Conservation (phyloP, 176 grass and related monocot genomes). For the Oryza meyeriana region DNA sequence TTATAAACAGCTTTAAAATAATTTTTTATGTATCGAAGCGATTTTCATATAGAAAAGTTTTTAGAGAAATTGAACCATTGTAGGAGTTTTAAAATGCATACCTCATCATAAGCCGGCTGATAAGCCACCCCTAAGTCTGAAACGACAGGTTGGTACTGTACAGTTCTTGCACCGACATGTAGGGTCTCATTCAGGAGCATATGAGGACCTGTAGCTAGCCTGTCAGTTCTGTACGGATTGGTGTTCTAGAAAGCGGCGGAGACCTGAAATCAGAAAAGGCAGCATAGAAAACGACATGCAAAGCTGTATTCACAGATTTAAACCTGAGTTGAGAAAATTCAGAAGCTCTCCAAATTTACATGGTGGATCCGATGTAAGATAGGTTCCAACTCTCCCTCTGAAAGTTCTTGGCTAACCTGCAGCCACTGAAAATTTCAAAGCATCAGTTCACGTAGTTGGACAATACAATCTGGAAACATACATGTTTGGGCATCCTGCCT, state of each 20-base stretch:
- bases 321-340: conserved; percentile 21
- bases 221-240: conserved; percentile 7
- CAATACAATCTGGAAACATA: conserved; percentile 1
- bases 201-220: neutral
- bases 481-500: neutral
- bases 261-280: neutral
- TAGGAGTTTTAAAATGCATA: no score
- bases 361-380: neutral
- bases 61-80: no score
- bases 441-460: neutral
- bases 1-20: no score
- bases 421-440: conserved; percentile 16
- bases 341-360: conserved; percentile 24
- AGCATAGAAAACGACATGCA: neutral
- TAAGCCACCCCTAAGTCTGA: no score
- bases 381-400: neutral
- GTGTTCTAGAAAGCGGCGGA: conserved; percentile 18
- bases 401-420: neutral
- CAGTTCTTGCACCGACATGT: neutral
- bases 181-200: conserved; percentile 2
- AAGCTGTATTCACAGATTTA: neutral
- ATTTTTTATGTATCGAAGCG: no score
- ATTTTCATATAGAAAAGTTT: no score
- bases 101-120: no score
- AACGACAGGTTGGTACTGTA: neutral